These are phyloP conservation scores for Leccinum ochraceum DNA, from an alignment of 768 basidiomycete genomes.

Conservation along the genomic window DNA sequence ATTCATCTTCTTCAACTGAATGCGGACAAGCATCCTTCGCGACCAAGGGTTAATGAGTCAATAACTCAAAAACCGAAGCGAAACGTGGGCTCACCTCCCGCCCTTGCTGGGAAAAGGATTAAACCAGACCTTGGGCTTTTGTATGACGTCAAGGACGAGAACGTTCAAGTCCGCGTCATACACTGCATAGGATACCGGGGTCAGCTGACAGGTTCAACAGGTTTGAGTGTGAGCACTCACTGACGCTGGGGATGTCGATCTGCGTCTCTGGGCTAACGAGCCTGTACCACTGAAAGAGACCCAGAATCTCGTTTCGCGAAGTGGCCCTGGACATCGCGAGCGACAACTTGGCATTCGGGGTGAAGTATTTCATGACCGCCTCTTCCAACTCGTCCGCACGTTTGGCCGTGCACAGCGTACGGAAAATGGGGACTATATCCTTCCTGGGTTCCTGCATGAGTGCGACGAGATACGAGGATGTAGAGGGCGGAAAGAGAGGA, in stretches of 20 bases:
- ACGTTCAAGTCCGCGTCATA: slow-evolving; percentile 45
- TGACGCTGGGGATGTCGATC: slow-evolving; percentile 42
- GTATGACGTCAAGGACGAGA: slow-evolving; percentile 52
- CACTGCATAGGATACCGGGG: slow-evolving; percentile 33
- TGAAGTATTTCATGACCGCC: slow-evolving; percentile 51
- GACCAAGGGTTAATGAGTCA: background rate
- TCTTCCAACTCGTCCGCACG: slow-evolving; percentile 52
- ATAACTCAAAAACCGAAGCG: background rate
- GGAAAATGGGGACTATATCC: slow-evolving; percentile 49
- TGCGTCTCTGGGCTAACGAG: slow-evolving; percentile 55
- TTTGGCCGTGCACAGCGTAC: slow-evolving; percentile 45
- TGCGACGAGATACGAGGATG: background rate
- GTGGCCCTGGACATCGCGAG: slow-evolving; percentile 60
- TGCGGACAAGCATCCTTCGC: slow-evolving; percentile 46
- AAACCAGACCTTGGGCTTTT: slow-evolving; percentile 41
- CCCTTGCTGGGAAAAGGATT: slow-evolving; percentile 50
- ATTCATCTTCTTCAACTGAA: slow-evolving; percentile 49
- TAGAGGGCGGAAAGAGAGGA: background rate
- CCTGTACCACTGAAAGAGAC: slow-evolving; percentile 67
- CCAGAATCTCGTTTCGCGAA: slow-evolving; percentile 54
- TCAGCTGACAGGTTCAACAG: slow-evolving; percentile 1
- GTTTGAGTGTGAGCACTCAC: slow-evolving; percentile 34
- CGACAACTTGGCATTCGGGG: slow-evolving; percentile 53
- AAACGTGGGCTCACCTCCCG: slow-evolving; percentile 41
- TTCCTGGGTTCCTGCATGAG: slow-evolving; percentile 56